These are phyloP conservation scores for Solanum appendiculatum DNA, from an alignment of 257 asterid species.

Conservation along the genomic window DNA sequence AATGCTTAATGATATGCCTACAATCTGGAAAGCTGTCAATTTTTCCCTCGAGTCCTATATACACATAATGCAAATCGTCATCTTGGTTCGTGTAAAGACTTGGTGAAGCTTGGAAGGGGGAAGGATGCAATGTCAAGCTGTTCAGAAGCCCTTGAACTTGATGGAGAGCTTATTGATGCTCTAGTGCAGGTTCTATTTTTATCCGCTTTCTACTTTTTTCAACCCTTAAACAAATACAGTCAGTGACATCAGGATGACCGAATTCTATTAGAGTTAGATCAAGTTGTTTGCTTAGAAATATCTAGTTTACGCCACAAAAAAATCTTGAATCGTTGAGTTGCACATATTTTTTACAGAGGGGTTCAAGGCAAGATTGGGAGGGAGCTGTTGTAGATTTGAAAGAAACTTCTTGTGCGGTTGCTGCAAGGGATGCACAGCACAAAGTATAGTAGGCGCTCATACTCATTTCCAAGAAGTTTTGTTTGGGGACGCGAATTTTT, in stretches of 20 bases:
- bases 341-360: conserved; percentile 41
- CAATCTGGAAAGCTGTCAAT: too few relatives aligned
- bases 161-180: conserved; percentile 77
- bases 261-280: not conserved
- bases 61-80: conserved; percentile 68
- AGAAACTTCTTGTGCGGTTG: not conserved
- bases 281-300: not conserved
- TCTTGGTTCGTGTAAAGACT: conserved; percentile 78
- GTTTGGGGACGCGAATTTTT: not conserved
- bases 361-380: conserved; percentile 98
- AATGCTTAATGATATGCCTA: too few relatives aligned
- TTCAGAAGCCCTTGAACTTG: conserved; percentile 70
- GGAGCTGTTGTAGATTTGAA: conserved; percentile 37
- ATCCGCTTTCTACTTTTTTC: not conserved
- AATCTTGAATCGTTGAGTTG: not conserved
- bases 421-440: not conserved
- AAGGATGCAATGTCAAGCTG: conserved; percentile 74
- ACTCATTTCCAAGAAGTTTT: not conserved
- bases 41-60: too few relatives aligned
- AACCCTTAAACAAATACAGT: not conserved
- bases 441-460: not conserved
- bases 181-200: conserved; percentile 54
- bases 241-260: not conserved
- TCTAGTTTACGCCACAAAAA: not conserved
- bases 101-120: conserved; percentile 87